Evolutionary conservation across 2,329 filamentous ascomycete species (phyloP).

Genomic region (Neurospora crassa): DNA sequence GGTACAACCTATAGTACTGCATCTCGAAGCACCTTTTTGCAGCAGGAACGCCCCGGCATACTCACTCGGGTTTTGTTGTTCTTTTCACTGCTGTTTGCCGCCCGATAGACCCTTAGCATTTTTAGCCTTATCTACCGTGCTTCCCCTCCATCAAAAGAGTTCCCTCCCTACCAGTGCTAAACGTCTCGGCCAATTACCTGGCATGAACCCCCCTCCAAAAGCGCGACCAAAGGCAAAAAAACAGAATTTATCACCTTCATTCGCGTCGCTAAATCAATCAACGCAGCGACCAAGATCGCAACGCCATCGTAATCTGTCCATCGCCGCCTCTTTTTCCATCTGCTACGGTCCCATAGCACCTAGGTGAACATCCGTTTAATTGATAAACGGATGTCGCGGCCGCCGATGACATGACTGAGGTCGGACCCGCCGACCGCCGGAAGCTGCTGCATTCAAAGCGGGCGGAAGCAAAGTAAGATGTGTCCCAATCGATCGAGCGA

Average conservation of each 20-base stretch:
- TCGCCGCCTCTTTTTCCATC: conserved; percentile 22
- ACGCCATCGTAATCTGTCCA: conserved; percentile 26
- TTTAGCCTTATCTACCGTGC: neutral
- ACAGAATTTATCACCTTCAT: conserved; percentile 19
- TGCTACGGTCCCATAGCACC: conserved; percentile 24
- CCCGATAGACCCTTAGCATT: neutral
- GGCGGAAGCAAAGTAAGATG: conserved; percentile 50
- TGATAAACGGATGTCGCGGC: conserved; percentile 60
- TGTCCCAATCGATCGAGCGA: conserved; percentile 33
- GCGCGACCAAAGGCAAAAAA: conserved; percentile 9
- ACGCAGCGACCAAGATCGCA: conserved; percentile 17
- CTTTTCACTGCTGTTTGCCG: neutral
- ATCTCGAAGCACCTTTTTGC: neutral
- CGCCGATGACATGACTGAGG: conserved; percentile 63
- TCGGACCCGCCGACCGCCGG: conserved; percentile 55
- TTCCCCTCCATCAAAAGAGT: neutral
- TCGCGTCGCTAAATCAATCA: conserved; percentile 16
- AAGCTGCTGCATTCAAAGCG: conserved; percentile 57
- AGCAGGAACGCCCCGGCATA: neutral
- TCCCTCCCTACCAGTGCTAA: neutral
- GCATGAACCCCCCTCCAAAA: neutral
- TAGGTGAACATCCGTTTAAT: conserved; percentile 44
- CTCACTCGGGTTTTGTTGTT: neutral
- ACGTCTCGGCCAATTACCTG: neutral
- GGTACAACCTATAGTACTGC: neutral